Evolutionary conservation across 768 basidiomycete species (phyloP).

Genomic region (Suillus fuscotomentosus): DNA sequence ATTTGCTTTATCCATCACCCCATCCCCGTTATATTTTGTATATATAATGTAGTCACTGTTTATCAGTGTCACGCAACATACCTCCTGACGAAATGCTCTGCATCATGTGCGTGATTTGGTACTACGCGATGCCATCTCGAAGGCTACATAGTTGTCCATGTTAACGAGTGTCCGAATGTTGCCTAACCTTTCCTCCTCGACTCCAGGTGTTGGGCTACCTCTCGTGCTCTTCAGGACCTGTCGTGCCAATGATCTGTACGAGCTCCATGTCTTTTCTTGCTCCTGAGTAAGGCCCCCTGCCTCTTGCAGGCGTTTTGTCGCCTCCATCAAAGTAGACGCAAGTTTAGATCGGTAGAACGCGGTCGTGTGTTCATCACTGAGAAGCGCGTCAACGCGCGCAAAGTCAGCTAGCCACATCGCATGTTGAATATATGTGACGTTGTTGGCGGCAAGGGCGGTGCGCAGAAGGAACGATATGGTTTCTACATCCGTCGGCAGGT

Average conservation of each 20-base stretch:
- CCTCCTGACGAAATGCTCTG: background rate
- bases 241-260: conserved; percentile 19
- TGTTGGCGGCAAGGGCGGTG: conserved; percentile 52
- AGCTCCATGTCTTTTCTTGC: conserved; percentile 16
- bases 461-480: conserved; percentile 57
- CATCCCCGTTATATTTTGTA: conserved; percentile 4
- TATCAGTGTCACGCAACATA: conserved; percentile 5
- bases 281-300: conserved; percentile 18
- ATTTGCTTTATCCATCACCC: conserved; percentile 2
- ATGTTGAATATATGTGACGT: conserved; percentile 54
- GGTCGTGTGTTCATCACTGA: conserved; percentile 22
- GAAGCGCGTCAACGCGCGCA: conserved; percentile 40
- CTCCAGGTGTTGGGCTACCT: conserved; percentile 11
- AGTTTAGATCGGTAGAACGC: conserved; percentile 49
- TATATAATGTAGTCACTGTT: conserved; percentile 8
- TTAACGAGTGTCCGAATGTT: conserved; percentile 16
- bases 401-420: conserved; percentile 56
- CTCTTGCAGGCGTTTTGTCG: conserved; percentile 34
- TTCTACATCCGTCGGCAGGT: conserved; percentile 48
- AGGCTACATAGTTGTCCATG: conserved; percentile 30
- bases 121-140: conserved; percentile 27
- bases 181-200: conserved; percentile 26
- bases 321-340: conserved; percentile 41
- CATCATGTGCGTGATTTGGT: conserved; percentile 25
- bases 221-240: conserved; percentile 14